Evolutionary conservation across 2,329 filamentous ascomycete species (phyloP).

Genomic region (Pseudocercospora vitis): DNA sequence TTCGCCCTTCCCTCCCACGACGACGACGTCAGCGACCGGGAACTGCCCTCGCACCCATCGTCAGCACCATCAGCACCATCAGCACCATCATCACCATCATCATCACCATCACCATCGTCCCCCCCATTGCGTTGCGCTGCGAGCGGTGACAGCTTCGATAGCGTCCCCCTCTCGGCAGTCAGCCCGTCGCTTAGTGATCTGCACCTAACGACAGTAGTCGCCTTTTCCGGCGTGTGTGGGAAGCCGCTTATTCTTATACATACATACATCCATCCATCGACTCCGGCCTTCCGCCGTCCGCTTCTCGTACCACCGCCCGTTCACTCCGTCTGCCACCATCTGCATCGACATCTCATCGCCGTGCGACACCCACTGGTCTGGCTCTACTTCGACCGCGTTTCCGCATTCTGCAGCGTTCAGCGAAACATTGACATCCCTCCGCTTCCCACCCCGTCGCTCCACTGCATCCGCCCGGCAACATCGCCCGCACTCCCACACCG

Average conservation of each 20-base stretch:
- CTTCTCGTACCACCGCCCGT: constrained; percentile 2
- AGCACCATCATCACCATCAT: no score
- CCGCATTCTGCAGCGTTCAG: constrained; percentile 15
- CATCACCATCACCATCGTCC: no score
- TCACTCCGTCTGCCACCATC: background rate
- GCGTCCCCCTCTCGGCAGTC: background rate
- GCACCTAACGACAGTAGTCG: constrained; percentile 9
- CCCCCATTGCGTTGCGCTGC: no score
- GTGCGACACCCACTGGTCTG: background rate
- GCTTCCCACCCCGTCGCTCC: constrained; percentile 3
- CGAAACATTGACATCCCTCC: constrained; percentile 5
- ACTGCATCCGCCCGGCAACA: background rate
- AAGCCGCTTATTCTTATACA: constrained; percentile 10
- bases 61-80: background rate
- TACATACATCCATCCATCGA: no score
- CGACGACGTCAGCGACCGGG: constrained; percentile 5
- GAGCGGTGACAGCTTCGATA: background rate
- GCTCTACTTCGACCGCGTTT: background rate
- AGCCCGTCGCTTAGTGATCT: constrained; percentile 6
- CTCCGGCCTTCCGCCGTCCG: constrained; percentile 3
- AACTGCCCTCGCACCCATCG: background rate
- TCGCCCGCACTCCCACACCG: background rate
- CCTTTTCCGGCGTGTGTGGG: constrained; percentile 11
- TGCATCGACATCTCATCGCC: constrained; percentile 1
- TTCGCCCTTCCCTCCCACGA: background rate